phyloP scores from a whole-genome alignment of 78 protist species.

The Polysphondylium violaceum region DNA sequence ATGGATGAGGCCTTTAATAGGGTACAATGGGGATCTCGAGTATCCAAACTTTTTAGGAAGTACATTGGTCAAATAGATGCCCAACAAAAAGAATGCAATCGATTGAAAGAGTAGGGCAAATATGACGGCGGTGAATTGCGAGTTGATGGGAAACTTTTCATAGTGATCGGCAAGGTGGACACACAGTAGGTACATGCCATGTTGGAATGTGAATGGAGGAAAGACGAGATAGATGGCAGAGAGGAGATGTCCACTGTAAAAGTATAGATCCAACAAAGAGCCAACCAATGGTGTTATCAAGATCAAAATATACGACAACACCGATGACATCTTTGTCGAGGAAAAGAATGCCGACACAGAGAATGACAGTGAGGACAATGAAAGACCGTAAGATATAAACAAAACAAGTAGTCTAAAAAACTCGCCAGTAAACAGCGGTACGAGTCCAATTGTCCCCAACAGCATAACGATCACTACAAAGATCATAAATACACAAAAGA shows the following conservation, averaged over 20 bases:
- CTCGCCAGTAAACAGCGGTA: background rate
- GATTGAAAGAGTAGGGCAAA: constrained; percentile 2
- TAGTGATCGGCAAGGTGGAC: background rate
- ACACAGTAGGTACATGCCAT: constrained; percentile 17
- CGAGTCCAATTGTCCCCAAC: background rate
- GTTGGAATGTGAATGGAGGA: constrained; percentile 43
- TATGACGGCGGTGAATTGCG: background rate
- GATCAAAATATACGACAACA: constrained; percentile 3
- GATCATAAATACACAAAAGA: background rate
- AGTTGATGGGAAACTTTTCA: background rate
- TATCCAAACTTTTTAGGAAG: constrained; percentile 44
- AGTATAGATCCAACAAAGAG: background rate
- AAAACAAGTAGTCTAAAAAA: background rate
- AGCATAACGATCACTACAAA: background rate
- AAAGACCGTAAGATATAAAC: background rate
- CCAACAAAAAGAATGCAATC: constrained; percentile 14
- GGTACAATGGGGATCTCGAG: background rate
- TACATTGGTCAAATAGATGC: constrained; percentile 17
- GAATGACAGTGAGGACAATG: constrained; percentile 23
- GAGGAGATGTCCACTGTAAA: background rate
- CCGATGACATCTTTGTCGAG: constrained; percentile 6
- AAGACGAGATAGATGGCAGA: background rate
- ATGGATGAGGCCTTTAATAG: too few species aligned
- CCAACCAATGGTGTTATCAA: constrained; percentile 39
- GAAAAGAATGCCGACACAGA: constrained; percentile 22